A percentile compares a stretch with the other conserved stretches of the same genome.
phyloP scores from a whole-genome alignment of 2,329 filamentous ascomycete genomes.

The Chrysosporium keratinophilum region DNA sequence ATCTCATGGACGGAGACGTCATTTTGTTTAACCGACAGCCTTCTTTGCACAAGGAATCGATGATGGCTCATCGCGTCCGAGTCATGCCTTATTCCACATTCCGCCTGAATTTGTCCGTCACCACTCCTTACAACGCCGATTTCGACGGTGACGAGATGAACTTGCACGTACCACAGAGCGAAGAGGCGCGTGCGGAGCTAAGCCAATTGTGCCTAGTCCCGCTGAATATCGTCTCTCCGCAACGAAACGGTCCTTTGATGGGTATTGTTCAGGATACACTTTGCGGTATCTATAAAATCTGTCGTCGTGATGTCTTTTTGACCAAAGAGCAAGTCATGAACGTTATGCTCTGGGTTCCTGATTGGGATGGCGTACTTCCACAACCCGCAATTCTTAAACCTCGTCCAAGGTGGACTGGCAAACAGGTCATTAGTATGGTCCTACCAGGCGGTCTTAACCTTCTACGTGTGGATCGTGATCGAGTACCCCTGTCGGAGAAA shows the following conservation, averaged over 20 bases:
- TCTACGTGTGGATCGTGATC: conserved; percentile 54
- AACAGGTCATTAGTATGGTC: conserved; percentile 91
- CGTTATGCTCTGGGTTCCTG: conserved; percentile 90
- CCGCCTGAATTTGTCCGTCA: conserved; percentile 92
- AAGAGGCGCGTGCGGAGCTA: conserved; percentile 92
- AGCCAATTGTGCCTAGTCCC: conserved; percentile 95
- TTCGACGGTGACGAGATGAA: conserved; percentile 99
- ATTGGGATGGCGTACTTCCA: conserved; percentile 93
- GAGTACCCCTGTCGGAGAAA: conserved; percentile 43
- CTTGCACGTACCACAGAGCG: conserved; percentile 93
- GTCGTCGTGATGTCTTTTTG: conserved; percentile 81
- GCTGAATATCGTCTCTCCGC: conserved; percentile 93
- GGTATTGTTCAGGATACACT: conserved; percentile 98
- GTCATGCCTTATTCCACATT: conserved; percentile 99
- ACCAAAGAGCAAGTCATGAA: conserved; percentile 91
- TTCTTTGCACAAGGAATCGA: conserved; percentile 97
- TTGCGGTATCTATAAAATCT: conserved; percentile 94
- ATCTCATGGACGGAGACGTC: conserved; percentile 89
- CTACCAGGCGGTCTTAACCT: conserved; percentile 79
- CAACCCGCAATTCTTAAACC: conserved; percentile 91
- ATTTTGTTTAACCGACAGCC: conserved; percentile 99
- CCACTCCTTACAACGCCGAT: conserved; percentile 98
- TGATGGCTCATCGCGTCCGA: conserved; percentile 97
- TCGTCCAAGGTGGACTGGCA: conserved; percentile 88
- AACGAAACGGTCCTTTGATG: conserved; percentile 95